Conservation (phyloP, 1,139 yeast species). For the Diutina neorugosa region DNA sequence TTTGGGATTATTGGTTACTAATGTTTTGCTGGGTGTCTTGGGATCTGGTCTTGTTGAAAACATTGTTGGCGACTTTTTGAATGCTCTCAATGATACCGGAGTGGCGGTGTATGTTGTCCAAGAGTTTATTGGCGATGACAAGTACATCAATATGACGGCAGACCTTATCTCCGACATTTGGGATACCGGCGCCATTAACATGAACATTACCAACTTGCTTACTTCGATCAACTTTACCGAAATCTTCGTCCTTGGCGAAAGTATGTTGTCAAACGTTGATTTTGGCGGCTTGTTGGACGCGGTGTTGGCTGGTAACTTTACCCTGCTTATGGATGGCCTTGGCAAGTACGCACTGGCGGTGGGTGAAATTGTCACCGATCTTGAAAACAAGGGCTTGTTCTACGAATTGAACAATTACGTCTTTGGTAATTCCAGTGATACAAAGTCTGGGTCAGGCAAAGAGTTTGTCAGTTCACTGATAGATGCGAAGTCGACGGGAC, state of each 20-base stretch:
- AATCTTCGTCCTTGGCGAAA: conserved; percentile 15
- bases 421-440: conserved; percentile 11
- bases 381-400: conserved; percentile 29
- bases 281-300: conserved; percentile 13
- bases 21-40: conserved; percentile 19
- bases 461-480: background rate
- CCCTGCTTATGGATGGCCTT: conserved; percentile 9
- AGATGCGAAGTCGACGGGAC: background rate
- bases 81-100: conserved; percentile 33
- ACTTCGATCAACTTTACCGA: conserved; percentile 9
- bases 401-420: conserved; percentile 25
- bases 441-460: background rate
- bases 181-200: conserved; percentile 16
- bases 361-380: conserved; percentile 18
- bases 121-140: conserved; percentile 22
- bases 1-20: conserved; percentile 18
- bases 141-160: conserved; percentile 28
- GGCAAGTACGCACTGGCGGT: conserved; percentile 24
- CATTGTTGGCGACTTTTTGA: conserved; percentile 17
- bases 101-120: conserved; percentile 27
- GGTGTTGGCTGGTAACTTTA: conserved; percentile 15
- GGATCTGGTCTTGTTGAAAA: conserved; percentile 17
- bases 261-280: conserved; percentile 15
- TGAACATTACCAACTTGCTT: conserved; percentile 12
- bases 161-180: conserved; percentile 16